Conservation (phyloP, 2,329 filamentous ascomycete genomes). For the Aureobasidium sp. region DNA sequence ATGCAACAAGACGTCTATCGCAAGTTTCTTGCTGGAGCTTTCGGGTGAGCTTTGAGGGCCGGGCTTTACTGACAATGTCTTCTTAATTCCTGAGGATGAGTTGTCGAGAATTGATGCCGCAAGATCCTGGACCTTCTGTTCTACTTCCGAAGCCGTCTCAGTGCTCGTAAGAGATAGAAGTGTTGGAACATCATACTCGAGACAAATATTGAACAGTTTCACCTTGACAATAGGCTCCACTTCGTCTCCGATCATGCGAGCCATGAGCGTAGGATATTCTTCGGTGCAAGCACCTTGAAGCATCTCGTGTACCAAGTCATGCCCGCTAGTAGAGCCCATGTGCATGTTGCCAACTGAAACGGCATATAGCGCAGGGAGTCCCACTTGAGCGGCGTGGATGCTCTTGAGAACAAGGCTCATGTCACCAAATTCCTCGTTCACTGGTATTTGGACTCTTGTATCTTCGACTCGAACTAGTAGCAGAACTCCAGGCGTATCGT, state of each 20-base stretch:
- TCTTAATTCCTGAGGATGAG: constrained; percentile 20
- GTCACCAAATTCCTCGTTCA: constrained; percentile 63
- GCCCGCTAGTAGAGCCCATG: constrained; percentile 57
- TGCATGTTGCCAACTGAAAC: constrained; percentile 61
- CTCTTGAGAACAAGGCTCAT: constrained; percentile 52
- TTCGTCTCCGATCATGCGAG: constrained; percentile 85
- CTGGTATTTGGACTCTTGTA: constrained; percentile 53
- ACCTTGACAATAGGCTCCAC: constrained; percentile 86
- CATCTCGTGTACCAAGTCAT: constrained; percentile 66
- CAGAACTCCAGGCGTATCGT: constrained; percentile 83
- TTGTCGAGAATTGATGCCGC: constrained; percentile 61
- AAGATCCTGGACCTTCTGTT: constrained; percentile 65
- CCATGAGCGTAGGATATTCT: constrained; percentile 66
- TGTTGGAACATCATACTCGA: constrained; percentile 85
- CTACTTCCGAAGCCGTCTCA: constrained; percentile 51
- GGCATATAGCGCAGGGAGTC: constrained; percentile 73
- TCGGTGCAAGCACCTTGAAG: constrained; percentile 35
- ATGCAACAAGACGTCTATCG: constrained; percentile 66
- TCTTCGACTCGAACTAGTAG: constrained; percentile 61
- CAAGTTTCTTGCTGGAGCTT: constrained; percentile 37
- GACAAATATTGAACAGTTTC: constrained; percentile 72
- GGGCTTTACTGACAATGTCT: background rate
- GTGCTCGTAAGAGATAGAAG: constrained; percentile 73
- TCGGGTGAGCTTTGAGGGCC: background rate
- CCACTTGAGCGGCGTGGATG: constrained; percentile 72